A percentile compares a stretch with the other conserved stretches of the same genome.
phyloP scores from a whole-genome alignment of 495 filamentous ascomycete genomes.

The Geopyxis carbonaria region DNA sequence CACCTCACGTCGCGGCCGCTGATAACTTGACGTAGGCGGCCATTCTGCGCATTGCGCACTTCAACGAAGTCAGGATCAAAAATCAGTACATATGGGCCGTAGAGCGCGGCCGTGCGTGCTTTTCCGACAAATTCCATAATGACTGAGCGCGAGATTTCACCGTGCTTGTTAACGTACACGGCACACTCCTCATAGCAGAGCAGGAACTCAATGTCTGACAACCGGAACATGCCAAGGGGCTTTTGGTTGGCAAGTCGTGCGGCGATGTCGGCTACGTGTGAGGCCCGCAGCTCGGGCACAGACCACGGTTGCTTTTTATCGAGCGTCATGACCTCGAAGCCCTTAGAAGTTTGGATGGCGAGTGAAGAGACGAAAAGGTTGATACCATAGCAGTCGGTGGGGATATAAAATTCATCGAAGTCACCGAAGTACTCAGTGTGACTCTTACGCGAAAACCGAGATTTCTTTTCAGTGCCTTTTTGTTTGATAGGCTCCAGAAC shows the following conservation, averaged over 20 bases:
- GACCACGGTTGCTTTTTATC: conserved; percentile 90
- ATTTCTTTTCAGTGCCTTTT: conserved; percentile 60
- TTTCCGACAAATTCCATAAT: conserved; percentile 96
- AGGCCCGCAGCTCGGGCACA: conserved; percentile 65
- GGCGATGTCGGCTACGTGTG: conserved; percentile 64
- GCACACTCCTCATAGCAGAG: conserved; percentile 89
- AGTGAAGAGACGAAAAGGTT: conserved; percentile 91
- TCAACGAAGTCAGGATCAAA: conserved; percentile 87
- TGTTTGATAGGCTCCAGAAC: conserved; percentile 90
- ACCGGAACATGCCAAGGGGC: conserved; percentile 89
- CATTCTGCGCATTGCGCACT: conserved; percentile 91
- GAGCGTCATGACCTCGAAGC: conserved; percentile 90
- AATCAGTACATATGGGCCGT: conserved; percentile 62
- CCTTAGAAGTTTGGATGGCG: conserved; percentile 72
- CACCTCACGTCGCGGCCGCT: conserved; percentile 71
- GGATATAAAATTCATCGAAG: conserved; percentile 97
- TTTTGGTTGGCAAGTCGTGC: conserved; percentile 59
- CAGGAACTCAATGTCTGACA: conserved; percentile 82
- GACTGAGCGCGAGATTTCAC: conserved; percentile 76
- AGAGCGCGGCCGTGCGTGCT: conserved; percentile 55
- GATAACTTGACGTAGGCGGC: conserved; percentile 82
- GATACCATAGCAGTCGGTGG: conserved; percentile 84
- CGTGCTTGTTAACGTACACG: conserved; percentile 95
- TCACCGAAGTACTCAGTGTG: conserved; percentile 93
- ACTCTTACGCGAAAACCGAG: conserved; percentile 46